Percentiles rank a stretch among this genome's conserved stretches.
Evolutionary conservation across 495 filamentous ascomycete genomes (phyloP).

Genomic region (Elaphomyces granulatus): DNA sequence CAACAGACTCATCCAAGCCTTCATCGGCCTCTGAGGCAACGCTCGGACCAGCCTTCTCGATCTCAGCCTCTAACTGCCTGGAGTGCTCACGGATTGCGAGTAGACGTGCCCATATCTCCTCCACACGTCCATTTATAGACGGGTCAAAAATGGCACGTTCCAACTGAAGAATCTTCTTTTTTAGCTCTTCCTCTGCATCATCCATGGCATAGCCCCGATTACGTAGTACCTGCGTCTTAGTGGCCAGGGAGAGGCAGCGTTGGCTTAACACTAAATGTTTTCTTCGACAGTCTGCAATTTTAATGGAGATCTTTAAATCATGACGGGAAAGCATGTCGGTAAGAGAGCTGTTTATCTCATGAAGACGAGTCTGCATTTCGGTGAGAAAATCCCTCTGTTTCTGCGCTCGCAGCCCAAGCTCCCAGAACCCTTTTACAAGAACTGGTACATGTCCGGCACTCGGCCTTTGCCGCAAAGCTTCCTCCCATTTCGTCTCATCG

Average conservation of each 20-base stretch:
- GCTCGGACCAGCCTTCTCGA: constrained; percentile 47
- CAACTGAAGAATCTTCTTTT: constrained; percentile 63
- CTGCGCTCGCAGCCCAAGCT: constrained; percentile 61
- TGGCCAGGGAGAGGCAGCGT: constrained; percentile 69
- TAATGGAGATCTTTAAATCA: constrained; percentile 65
- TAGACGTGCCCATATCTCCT: constrained; percentile 96
- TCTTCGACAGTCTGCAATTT: constrained; percentile 64
- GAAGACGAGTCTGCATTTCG: constrained; percentile 63
- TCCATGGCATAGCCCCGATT: constrained; percentile 89
- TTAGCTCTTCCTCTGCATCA: constrained; percentile 78
- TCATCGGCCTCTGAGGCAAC: constrained; percentile 36
- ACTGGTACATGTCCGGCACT: constrained; percentile 64
- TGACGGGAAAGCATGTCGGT: constrained; percentile 67
- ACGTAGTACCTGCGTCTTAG: constrained; percentile 80
- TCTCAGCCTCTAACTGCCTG: constrained; percentile 61
- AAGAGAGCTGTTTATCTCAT: constrained; percentile 78
- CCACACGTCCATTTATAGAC: constrained; percentile 61
- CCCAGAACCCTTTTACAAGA: constrained; percentile 49
- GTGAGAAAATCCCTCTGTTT: constrained; percentile 60
- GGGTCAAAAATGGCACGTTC: constrained; percentile 72
- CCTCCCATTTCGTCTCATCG: constrained; percentile 80
- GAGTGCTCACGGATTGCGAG: constrained; percentile 70
- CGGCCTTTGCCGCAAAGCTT: constrained; percentile 74
- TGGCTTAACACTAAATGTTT: constrained; percentile 69
- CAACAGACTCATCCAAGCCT: constrained; percentile 58